phyloP scores from a whole-genome alignment of 306 rosid genomes.

The Calophaca sinica region DNA sequence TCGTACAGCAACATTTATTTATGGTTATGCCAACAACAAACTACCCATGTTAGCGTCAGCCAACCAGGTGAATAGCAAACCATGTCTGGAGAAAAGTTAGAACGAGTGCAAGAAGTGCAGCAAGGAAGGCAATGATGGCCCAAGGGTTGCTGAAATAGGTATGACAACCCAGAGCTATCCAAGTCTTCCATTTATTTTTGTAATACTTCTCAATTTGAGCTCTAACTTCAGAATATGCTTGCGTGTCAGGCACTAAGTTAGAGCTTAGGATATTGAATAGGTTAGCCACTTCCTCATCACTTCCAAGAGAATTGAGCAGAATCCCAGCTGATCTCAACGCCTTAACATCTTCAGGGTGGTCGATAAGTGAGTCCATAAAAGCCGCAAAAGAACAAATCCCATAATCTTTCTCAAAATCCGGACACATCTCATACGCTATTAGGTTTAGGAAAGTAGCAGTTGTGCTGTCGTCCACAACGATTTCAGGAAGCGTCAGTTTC shows the following conservation, averaged over 20 bases:
- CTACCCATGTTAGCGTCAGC: neutral
- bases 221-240: neutral
- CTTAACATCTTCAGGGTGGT: constrained; percentile 47
- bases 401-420: constrained; percentile 42
- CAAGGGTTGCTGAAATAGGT: constrained; percentile 50
- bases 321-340: neutral
- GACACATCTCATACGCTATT: constrained; percentile 48
- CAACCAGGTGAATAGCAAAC: neutral
- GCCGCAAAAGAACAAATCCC: constrained; percentile 40
- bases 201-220: neutral
- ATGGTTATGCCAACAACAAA: no score
- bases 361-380: constrained; percentile 53
- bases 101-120: neutral
- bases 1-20: no score
- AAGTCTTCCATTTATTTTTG: neutral
- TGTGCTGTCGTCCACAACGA: constrained; percentile 30
- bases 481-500: neutral
- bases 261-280: constrained; percentile 45
- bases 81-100: constrained; percentile 34
- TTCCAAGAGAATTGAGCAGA: constrained; percentile 46
- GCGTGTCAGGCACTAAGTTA: constrained; percentile 28
- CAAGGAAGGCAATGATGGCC: constrained; percentile 37
- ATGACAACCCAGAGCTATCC: constrained; percentile 33
- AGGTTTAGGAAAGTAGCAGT: constrained; percentile 13
- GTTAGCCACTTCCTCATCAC: constrained; percentile 50